These are phyloP conservation scores for Ophiostoma triangulosporum DNA, from an alignment of 2,329 filamentous ascomycete species.

Conservation along the genomic window DNA sequence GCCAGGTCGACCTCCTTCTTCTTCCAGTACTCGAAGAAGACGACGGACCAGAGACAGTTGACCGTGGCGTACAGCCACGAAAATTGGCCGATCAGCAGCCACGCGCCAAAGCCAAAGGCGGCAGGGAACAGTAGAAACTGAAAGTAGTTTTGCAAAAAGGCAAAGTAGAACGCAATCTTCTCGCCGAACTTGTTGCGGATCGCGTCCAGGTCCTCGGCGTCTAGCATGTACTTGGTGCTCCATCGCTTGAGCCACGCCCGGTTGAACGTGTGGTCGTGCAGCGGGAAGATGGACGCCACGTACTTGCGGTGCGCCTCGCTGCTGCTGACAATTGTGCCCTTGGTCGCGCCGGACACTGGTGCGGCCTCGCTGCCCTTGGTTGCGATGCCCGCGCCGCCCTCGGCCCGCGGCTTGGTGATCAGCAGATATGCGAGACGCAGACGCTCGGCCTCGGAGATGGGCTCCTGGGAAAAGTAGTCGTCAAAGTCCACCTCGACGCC, in stretches of 20 bases:
- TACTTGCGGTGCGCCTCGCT: constrained; percentile 50
- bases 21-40: constrained; percentile 73
- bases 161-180: constrained; percentile 67
- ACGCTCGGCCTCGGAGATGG: constrained; percentile 76
- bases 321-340: neutral
- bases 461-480: constrained; percentile 55
- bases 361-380: constrained; percentile 30
- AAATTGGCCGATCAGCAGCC: constrained; percentile 55
- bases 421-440: constrained; percentile 79
- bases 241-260: constrained; percentile 61
- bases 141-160: constrained; percentile 68
- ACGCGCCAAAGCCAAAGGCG: constrained; percentile 51
- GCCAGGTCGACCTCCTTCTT: constrained; percentile 58
- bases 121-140: constrained; percentile 58
- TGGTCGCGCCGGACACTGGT: neutral
- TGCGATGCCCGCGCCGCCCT: constrained; percentile 61
- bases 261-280: constrained; percentile 68
- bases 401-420: constrained; percentile 56
- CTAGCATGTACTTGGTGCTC: constrained; percentile 57
- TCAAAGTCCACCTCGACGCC: constrained; percentile 34
- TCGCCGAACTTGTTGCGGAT: constrained; percentile 54
- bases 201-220: constrained; percentile 52
- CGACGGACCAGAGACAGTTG: constrained; percentile 55
- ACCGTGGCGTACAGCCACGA: constrained; percentile 55
- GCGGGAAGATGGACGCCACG: constrained; percentile 60